phyloP scores from a whole-genome alignment of 345 rosid species.

The Acer campestre region DNA sequence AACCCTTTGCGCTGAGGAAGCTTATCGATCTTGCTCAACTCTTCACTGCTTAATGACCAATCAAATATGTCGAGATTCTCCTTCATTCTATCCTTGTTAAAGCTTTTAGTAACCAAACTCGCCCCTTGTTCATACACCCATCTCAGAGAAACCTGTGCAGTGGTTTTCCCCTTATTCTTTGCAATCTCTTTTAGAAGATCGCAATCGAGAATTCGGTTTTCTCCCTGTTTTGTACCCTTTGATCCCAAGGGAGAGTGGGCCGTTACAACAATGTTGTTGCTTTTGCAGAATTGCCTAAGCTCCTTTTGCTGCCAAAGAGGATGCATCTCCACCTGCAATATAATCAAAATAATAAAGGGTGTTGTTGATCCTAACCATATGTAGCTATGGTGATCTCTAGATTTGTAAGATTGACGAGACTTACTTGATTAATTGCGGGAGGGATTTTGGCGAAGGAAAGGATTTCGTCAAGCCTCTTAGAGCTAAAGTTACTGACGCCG shows the following conservation, averaged over 20 bases:
- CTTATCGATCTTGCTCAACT: constrained; percentile 16
- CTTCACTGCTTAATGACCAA: constrained; percentile 26
- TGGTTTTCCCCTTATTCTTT: constrained; percentile 20
- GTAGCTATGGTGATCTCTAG: not conserved
- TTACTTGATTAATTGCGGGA: constrained; percentile 31
- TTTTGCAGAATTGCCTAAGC: constrained; percentile 26
- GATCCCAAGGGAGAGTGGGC: constrained; percentile 35
- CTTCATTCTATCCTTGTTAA: constrained; percentile 38
- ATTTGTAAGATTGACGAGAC: not conserved
- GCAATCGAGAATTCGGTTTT: constrained; percentile 14
- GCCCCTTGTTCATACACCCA: constrained; percentile 42
- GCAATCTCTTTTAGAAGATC: constrained; percentile 27
- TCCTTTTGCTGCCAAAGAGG: constrained; percentile 36
- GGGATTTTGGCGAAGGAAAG: constrained; percentile 34
- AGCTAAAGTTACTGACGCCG: constrained; percentile 32
- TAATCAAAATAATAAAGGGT: not conserved
- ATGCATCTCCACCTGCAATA: constrained; percentile 33
- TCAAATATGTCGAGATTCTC: constrained; percentile 37
- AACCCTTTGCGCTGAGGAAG: constrained; percentile 33
- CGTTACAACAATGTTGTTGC: constrained; percentile 26
- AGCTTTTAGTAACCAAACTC: constrained; percentile 36
- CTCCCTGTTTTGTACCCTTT: constrained; percentile 23
- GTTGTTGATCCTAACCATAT: not conserved
- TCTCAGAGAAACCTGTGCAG: constrained; percentile 30
- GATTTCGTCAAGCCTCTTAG: constrained; percentile 25